These are phyloP conservation scores for Hypomyces perniciosus DNA, from an alignment of 2,329 filamentous ascomycete genomes.

Conservation along the genomic window DNA sequence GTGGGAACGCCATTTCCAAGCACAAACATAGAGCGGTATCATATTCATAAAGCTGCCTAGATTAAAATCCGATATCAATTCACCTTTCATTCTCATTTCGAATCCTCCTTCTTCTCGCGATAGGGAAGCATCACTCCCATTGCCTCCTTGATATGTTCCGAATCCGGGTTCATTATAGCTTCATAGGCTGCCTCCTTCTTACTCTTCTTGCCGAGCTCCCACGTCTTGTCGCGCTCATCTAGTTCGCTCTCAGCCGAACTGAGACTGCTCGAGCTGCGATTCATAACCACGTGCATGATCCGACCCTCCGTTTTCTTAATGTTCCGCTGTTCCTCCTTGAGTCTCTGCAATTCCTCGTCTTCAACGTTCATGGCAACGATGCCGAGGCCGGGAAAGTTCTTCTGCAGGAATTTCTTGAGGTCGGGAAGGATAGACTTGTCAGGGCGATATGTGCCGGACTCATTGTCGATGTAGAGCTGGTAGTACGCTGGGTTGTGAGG, in stretches of 20 bases:
- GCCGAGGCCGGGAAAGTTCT: constrained; percentile 71
- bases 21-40: constrained; percentile 10
- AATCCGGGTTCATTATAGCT: constrained; percentile 42
- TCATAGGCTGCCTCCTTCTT: constrained; percentile 48
- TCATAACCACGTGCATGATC: constrained; percentile 49
- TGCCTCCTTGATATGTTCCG: constrained; percentile 33
- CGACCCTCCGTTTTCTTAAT: constrained; percentile 61
- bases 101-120: constrained; percentile 14
- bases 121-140: constrained; percentile 23
- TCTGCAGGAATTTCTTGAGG: constrained; percentile 62
- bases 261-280: constrained; percentile 46
- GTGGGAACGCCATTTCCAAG: too few relatives aligned
- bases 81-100: not conserved
- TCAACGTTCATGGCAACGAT: constrained; percentile 73
- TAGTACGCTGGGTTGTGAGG: constrained; percentile 54
- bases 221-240: constrained; percentile 36
- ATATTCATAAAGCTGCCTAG: constrained; percentile 5
- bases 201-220: constrained; percentile 38
- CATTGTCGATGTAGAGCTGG: constrained; percentile 90
- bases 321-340: constrained; percentile 72
- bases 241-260: constrained; percentile 50
- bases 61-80: not conserved
- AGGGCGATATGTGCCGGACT: constrained; percentile 87
- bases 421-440: constrained; percentile 69
- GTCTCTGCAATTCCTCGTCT: constrained; percentile 61